A percentile compares a stretch with the other conserved stretches of the same genome.
These are phyloP conservation scores for Mortierella hygrophila DNA, from an alignment of 192 early-diverging fungal genomes.

Conservation along the genomic window DNA sequence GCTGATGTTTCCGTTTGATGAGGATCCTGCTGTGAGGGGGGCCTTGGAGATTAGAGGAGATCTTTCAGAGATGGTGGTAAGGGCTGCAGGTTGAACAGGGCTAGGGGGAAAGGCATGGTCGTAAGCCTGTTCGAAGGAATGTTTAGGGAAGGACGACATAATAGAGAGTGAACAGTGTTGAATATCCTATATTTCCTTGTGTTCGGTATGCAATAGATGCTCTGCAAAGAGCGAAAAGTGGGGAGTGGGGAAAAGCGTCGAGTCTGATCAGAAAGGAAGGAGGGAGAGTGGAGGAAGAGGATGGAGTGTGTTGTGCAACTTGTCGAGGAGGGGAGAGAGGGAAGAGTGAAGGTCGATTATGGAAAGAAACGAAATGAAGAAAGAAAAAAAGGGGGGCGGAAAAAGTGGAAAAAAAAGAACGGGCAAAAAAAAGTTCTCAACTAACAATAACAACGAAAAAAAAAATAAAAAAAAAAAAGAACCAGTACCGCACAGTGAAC, in stretches of 20 bases:
- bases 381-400: not conserved
- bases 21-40: not conserved
- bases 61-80: conserved; percentile 21
- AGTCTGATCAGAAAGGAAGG: not conserved
- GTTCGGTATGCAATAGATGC: not conserved
- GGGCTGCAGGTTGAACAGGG: not conserved
- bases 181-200: not conserved
- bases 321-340: not conserved
- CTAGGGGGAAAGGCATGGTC: conserved; percentile 26
- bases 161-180: not conserved
- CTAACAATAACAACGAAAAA: no score
- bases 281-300: not conserved
- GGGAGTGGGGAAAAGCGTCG: not conserved
- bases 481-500: not conserved
- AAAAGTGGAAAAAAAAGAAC: conserved; percentile 8
- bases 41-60: conserved; percentile 22
- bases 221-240: not conserved
- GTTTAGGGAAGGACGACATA: conserved; percentile 28
- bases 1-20: not conserved
- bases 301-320: not conserved
- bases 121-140: conserved; percentile 24
- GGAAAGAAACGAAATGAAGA: not conserved
- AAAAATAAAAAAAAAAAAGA: not conserved
- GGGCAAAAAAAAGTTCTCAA: not conserved
- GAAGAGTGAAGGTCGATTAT: no score